These are phyloP conservation scores for Xylaria arbuscula DNA, from an alignment of 2,329 filamentous ascomycete species.

Conservation along the genomic window DNA sequence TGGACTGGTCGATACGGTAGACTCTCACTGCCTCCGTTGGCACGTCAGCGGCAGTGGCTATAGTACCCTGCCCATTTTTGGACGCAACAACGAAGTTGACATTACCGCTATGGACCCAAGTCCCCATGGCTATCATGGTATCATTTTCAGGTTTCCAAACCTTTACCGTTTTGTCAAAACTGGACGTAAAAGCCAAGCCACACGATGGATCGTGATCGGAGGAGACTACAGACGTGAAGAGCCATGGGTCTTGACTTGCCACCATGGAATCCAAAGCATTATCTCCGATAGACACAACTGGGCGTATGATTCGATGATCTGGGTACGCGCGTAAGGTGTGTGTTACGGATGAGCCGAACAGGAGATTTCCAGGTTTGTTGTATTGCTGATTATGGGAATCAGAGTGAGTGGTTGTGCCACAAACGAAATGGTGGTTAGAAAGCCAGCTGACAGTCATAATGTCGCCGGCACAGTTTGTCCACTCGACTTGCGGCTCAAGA, in stretches of 20 bases:
- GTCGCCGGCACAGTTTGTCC: conserved; percentile 71
- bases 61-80: conserved; percentile 58
- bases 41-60: conserved; percentile 71
- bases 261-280: conserved; percentile 68
- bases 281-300: conserved; percentile 63
- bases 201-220: conserved; percentile 64
- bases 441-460: conserved; percentile 69
- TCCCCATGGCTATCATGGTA: conserved; percentile 59
- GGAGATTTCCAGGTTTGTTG: conserved; percentile 71
- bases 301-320: conserved; percentile 68
- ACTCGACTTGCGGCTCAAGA: conserved; percentile 63
- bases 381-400: conserved; percentile 73
- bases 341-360: conserved; percentile 61
- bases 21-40: conserved; percentile 65
- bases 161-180: conserved; percentile 72
- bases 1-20: conserved; percentile 57
- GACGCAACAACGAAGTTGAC: conserved; percentile 72
- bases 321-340: conserved; percentile 63
- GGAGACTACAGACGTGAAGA: conserved; percentile 72
- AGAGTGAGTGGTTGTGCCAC: conserved; percentile 71
- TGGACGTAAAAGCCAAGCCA: conserved; percentile 66
- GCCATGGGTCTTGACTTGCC: conserved; percentile 69
- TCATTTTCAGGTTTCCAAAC: conserved; percentile 62
- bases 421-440: conserved; percentile 65
- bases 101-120: conserved; percentile 67